Evolutionary conservation across 2,329 filamentous ascomycete genomes (phyloP).

Genomic region (Fusarium sp.): DNA sequence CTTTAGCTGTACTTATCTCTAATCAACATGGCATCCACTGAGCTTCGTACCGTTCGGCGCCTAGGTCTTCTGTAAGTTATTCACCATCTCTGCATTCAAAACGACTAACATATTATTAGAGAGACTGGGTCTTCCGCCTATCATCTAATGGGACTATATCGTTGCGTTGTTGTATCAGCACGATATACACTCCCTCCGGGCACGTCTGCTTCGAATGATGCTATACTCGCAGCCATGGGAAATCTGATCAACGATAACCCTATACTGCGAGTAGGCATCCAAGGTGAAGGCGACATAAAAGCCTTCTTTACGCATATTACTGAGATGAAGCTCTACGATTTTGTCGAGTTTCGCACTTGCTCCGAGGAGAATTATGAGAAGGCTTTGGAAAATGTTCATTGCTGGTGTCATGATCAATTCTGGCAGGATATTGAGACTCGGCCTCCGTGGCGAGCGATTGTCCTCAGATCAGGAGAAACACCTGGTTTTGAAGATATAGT

Average conservation of each 20-base stretch:
- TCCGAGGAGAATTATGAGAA: conserved; percentile 50
- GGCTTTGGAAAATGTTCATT: conserved; percentile 52
- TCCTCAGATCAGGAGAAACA: conserved; percentile 48
- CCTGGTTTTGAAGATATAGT: conserved; percentile 56
- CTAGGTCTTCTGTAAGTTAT: conserved; percentile 47
- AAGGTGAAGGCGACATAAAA: conserved; percentile 57
- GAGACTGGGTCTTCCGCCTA: conserved; percentile 62
- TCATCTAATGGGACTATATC: conserved; percentile 62
- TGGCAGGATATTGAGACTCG: conserved; percentile 57
- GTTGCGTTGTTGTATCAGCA: conserved; percentile 61
- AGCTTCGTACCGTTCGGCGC: conserved; percentile 40
- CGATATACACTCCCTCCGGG: conserved; percentile 54
- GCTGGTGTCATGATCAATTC: conserved; percentile 56
- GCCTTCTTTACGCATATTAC: conserved; percentile 61
- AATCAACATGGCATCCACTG: conserved; percentile 25
- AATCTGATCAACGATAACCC: conserved; percentile 59
- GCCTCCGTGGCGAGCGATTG: conserved; percentile 63
- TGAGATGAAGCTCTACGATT: conserved; percentile 58
- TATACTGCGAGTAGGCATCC: conserved; percentile 64
- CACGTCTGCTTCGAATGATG: conserved; percentile 3
- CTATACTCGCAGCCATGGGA: conserved; percentile 56
- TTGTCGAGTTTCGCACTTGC: conserved; percentile 55
- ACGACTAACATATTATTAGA: conserved; percentile 47
- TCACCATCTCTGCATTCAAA: not conserved
- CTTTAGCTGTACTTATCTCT: not conserved